phyloP scores from a whole-genome alignment of 192 early-diverging fungal species.

The Backusella australiensis region DNA sequence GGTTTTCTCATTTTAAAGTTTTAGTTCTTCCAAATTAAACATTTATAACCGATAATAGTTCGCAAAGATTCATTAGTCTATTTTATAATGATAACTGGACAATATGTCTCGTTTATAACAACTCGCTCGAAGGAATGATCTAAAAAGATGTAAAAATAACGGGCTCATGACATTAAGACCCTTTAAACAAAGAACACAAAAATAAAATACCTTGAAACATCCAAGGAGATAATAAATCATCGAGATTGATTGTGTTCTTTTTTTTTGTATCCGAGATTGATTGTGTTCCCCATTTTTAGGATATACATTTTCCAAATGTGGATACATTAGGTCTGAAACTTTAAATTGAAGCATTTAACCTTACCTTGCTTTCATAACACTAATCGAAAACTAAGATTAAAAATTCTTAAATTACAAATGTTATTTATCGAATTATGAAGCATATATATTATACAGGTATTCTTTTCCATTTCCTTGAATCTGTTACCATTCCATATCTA shows the following conservation, averaged over 20 bases:
- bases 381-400: not conserved
- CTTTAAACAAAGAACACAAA: not conserved
- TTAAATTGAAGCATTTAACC: not conserved
- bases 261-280: not conserved
- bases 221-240: not conserved
- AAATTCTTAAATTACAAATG: not conserved
- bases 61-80: not conserved
- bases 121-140: not conserved
- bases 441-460: not conserved
- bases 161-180: not conserved
- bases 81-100: not conserved
- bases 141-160: not conserved
- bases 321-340: not conserved
- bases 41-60: not conserved
- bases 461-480: not conserved
- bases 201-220: not conserved
- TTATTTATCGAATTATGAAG: not conserved
- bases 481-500: not conserved
- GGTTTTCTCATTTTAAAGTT: not conserved
- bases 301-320: not conserved
- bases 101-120: not conserved
- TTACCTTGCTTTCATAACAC: not conserved
- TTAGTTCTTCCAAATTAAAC: not conserved
- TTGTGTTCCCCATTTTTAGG: not conserved
- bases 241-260: not conserved